Percentiles rank a stretch among this genome's conserved stretches.
Evolutionary conservation across 75 land plant genomes (phyloP).

Genomic region (Azolla pinnata): DNA sequence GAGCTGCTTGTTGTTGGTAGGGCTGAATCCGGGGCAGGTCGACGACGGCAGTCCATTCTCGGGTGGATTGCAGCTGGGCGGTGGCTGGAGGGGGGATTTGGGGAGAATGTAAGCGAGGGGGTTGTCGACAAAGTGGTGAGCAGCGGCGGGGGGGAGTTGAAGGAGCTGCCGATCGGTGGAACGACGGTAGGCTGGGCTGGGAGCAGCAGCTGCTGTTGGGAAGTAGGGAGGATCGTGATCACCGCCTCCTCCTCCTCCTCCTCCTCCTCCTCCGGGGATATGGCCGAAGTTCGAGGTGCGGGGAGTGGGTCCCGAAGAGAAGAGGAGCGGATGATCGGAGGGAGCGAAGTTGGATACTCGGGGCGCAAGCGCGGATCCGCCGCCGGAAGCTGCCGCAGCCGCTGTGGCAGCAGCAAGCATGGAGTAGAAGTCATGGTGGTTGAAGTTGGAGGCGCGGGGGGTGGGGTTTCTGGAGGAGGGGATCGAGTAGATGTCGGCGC

Average conservation of each 20-base stretch:
- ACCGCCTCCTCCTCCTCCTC: too few relatives aligned
- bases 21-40: too few relatives aligned
- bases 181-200: too few relatives aligned
- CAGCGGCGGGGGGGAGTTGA: too few relatives aligned
- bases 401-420: constrained; percentile 51
- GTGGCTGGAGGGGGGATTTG: too few relatives aligned
- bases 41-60: too few relatives aligned
- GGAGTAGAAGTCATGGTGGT: constrained; percentile 64
- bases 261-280: too few relatives aligned
- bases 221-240: background rate
- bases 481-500: constrained; percentile 79
- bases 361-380: constrained; percentile 15
- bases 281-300: constrained; percentile 7
- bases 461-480: constrained; percentile 74
- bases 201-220: background rate
- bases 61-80: too few relatives aligned
- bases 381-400: too few relatives aligned
- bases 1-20: background rate
- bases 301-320: background rate
- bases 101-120: too few relatives aligned
- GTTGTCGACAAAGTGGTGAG: too few relatives aligned
- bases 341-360: background rate
- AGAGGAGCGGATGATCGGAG: background rate
- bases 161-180: too few relatives aligned
- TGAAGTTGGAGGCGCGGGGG: constrained; percentile 78